Base-by-base conservation (phyloP, 1,139 yeast species). In the Komagataea norvegica region DNA sequence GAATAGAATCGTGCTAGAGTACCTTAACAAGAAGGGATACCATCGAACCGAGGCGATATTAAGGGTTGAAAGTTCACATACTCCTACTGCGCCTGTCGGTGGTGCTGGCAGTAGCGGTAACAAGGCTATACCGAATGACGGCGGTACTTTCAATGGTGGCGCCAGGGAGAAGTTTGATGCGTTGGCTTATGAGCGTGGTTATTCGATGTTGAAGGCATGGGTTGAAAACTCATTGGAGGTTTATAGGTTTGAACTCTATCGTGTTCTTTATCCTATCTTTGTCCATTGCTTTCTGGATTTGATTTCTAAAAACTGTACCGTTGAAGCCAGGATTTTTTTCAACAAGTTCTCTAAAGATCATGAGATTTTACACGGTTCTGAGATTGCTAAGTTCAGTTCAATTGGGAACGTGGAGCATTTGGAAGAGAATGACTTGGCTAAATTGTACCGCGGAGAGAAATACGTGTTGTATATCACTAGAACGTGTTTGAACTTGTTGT, bases 31-130 rank as follows among this genome's bases (percentile, higher is more conserved):
- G 56, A 88, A 89, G 58, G 99, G 99, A 3, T 93, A 87, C 56
- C 89, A 87, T 48, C 77, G 83, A 49, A 89, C 97, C 0, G 99
- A 93, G 59, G 88, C 96, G 5, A 86, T 88, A 81, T 72, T 91
- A 43, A 74, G 98, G 47, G 76, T 88, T 46, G 99, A 93, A 58
- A 79, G 87, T 45, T 75, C 93, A 3, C 79, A 87, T 44, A 74
- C 79, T 0, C 77, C 82, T 16, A 76, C 79, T 0, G 76, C 83
- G 1, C 26, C 25, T 10, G 14, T 15, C 6, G 20, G 15, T 23
- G 36, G 27, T 3, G 23, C 3, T 3, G 23, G 10, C 26, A 24
- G 11, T 24, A 24, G 13, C 13, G 26, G 26, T 7, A 24, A 47
- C 43, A 51, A 24, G 49, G 64, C 37, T 55, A 66, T 15, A 13